phyloP scores from a whole-genome alignment of 257 asterid species.

The Cynanchum wilfordii region DNA sequence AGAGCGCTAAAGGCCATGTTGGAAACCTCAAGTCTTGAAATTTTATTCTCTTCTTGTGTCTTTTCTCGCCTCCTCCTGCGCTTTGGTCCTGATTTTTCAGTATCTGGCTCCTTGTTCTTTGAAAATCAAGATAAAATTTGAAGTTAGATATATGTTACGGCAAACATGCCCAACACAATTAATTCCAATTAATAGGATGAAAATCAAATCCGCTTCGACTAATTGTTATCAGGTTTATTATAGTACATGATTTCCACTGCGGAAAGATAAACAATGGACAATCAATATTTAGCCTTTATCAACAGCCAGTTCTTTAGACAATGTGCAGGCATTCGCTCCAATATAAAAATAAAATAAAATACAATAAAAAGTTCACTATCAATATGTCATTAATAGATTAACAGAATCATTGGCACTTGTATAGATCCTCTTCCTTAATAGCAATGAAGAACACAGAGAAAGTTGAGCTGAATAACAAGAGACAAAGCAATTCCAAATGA shows the following conservation, averaged over 20 bases:
- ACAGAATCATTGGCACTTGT: neutral
- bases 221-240: neutral
- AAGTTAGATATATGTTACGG: neutral
- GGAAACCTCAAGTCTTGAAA: constrained; percentile 60
- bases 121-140: neutral
- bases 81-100: constrained; percentile 35
- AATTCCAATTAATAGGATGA: neutral
- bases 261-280: neutral
- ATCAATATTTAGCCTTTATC: neutral
- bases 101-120: constrained; percentile 59
- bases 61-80: constrained; percentile 59
- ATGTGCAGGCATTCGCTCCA: neutral
- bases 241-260: neutral
- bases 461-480: neutral
- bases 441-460: neutral
- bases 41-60: constrained; percentile 42
- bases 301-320: neutral
- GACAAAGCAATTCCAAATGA: neutral
- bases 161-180: neutral
- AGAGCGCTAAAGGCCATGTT: neutral
- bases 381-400: neutral
- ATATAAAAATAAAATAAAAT: neutral
- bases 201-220: neutral
- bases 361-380: neutral
- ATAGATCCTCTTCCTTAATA: neutral